Evolutionary conservation across 1,284 basidiomycete genomes (phyloP), one percentile per base, ranked within the genome.

Genomic region (Cryptococcus sp.): DNA sequence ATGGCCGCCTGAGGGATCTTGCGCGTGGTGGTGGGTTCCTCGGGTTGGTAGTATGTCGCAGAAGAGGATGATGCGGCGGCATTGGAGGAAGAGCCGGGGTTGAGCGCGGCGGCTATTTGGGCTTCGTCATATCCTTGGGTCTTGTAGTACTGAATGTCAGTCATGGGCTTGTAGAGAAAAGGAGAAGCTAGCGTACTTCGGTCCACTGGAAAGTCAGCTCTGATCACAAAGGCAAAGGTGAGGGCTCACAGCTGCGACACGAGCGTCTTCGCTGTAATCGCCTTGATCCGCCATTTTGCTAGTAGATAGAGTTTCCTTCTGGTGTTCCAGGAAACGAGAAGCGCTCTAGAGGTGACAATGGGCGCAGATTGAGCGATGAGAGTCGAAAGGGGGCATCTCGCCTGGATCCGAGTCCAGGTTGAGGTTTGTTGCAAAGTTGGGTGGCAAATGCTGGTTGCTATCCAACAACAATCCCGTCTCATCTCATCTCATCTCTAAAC

Each of bases 121-220:
- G 59, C 48, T 16, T 43, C 52, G 31, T 66, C 63, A 47, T 73
- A 74, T 16, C 72, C 73, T 54, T 74, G 71, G 50, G 66, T 63
- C 12, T 69, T 66, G 47, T 75, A 75, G 53, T 75, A 75, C 68
- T 73, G n/a, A n/a, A n/a, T n/a, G n/a, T n/a, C n/a, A 34, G n/a
- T 39, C 19, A n/a, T 48, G 22, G 42, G 37, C 28, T 21, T 11
- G 23, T 39, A 3, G 7, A 26, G 4, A 21, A 25, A 16, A 7
- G 12, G 28, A 19, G 22, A 5, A 6, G 34, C 14, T 9, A n/a
- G 47, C 52, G 47, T 33, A 53, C 54, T 23, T 47, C 40, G 16
- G 40, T 48, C 52, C 54, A 53, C 54, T 56, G 22, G 19, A 25
- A 31, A 4, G 24, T 43, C 23, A 48, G 46, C 45, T n/a, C 14